These are phyloP conservation scores for Ascocoryne sarcoides DNA, from an alignment of 2,329 filamentous ascomycete species.

Conservation along the genomic window DNA sequence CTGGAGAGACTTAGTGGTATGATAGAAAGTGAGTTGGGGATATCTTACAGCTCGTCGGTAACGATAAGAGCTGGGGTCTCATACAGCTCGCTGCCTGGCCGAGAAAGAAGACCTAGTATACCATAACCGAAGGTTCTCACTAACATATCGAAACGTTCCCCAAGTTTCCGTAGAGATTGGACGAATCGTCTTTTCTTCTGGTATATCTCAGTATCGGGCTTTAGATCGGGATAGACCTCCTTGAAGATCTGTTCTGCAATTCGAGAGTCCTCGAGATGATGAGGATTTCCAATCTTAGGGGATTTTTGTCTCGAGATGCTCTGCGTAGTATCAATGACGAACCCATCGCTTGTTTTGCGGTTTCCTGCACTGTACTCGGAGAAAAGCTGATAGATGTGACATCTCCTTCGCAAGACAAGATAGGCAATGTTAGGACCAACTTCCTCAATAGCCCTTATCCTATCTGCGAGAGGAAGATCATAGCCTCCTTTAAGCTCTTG, in stretches of 20 bases:
- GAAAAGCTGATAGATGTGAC: slow-evolving; percentile 4
- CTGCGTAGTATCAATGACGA: too few relatives aligned
- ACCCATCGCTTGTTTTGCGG: slow-evolving; percentile 3
- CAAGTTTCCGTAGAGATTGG: background rate
- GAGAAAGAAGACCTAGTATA: too few relatives aligned
- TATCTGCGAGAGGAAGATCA: too few relatives aligned
- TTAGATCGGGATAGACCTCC: slow-evolving; percentile 2
- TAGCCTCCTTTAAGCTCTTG: too few relatives aligned
- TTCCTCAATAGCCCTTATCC: too few relatives aligned
- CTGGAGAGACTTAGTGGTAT: too few relatives aligned
- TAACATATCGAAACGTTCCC: slow-evolving; percentile 3
- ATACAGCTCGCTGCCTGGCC: too few relatives aligned
- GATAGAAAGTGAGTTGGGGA: too few relatives aligned
- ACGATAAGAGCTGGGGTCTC: too few relatives aligned
- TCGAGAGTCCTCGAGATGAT: slow-evolving; percentile 2
- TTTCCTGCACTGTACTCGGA: background rate
- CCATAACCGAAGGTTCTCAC: slow-evolving; percentile 2
- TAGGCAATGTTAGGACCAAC: slow-evolving; percentile 2
- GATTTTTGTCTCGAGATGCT: too few relatives aligned
- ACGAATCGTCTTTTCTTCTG: slow-evolving; percentile 1
- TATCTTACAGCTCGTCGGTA: too few relatives aligned
- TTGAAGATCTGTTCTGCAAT: slow-evolving; percentile 2
- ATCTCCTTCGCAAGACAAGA: slow-evolving; percentile 1
- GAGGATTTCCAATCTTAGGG: slow-evolving; percentile 4
- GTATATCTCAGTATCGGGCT: background rate